Conservation (phyloP, 306 rosid genomes). For the Pterocarpus santalinus region DNA sequence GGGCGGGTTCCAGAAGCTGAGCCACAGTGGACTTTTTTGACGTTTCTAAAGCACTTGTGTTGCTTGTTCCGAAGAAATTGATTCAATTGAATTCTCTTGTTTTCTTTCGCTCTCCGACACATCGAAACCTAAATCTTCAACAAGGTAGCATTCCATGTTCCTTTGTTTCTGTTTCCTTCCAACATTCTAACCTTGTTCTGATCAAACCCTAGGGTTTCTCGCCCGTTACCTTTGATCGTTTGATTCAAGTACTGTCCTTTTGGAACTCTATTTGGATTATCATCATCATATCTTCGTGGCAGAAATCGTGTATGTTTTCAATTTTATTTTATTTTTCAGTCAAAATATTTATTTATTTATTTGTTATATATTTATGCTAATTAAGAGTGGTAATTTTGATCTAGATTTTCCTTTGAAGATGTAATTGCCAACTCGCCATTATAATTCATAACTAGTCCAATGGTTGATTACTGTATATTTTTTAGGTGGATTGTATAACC, state of each 20-base stretch:
- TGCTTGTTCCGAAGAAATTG: too few species aligned
- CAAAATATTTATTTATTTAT: too few species aligned
- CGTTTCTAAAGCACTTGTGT: too few species aligned
- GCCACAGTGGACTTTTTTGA: too few species aligned
- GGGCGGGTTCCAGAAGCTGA: too few species aligned
- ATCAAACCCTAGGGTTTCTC: slow-evolving; percentile 28
- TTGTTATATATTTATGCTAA: background rate
- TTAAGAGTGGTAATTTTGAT: background rate
- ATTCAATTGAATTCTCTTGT: too few species aligned
- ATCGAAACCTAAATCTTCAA: background rate
- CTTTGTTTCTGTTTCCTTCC: background rate
- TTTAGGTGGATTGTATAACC: background rate
- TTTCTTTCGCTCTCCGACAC: too few species aligned
- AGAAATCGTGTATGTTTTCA: background rate
- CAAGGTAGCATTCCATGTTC: background rate
- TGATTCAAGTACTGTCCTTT: background rate
- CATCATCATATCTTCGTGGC: slow-evolving; percentile 13
- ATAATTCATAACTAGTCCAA: background rate
- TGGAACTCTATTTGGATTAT: background rate
- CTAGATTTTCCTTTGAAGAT: background rate
- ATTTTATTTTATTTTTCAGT: background rate
- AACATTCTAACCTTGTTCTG: background rate
- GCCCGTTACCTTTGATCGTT: background rate
- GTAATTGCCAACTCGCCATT: background rate
- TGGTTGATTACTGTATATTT: slow-evolving; percentile 8